A percentile compares a stretch with the other conserved stretches of the same genome.
phyloP scores from a whole-genome alignment of 129 eudicot species.

The Helianthus annuus region HanXRQr2.0-SUNRISE NC_035433.2:142503713-142504212 shows the following conservation, averaged over 20 bases:
- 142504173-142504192: too few relatives aligned
- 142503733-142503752: too few relatives aligned
- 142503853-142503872: conserved; percentile 29
- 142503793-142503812: too few relatives aligned
- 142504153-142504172: neutral
- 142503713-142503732: too few relatives aligned
- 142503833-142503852: conserved; percentile 32
- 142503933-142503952: conserved; percentile 23
- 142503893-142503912: conserved; percentile 22
- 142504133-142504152: neutral
- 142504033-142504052: neutral
- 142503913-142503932: conserved; percentile 7
- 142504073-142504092: conserved; percentile 5
- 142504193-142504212: too few relatives aligned
- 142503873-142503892: conserved; percentile 26
- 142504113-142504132: neutral
- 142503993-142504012: conserved; percentile 5
- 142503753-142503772: too few relatives aligned
- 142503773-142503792: too few relatives aligned
- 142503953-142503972: conserved; percentile 23
- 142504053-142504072: neutral
- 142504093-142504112: conserved; percentile 5
- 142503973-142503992: conserved; percentile 30
- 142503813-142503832: conserved; percentile 18
- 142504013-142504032: neutral